Percentiles rank a stretch among this genome's conserved stretches.
These are phyloP conservation scores for Bonia amplexicaulis DNA, from an alignment of 176 grass and related monocot genomes.

Conservation along the genomic window DNA sequence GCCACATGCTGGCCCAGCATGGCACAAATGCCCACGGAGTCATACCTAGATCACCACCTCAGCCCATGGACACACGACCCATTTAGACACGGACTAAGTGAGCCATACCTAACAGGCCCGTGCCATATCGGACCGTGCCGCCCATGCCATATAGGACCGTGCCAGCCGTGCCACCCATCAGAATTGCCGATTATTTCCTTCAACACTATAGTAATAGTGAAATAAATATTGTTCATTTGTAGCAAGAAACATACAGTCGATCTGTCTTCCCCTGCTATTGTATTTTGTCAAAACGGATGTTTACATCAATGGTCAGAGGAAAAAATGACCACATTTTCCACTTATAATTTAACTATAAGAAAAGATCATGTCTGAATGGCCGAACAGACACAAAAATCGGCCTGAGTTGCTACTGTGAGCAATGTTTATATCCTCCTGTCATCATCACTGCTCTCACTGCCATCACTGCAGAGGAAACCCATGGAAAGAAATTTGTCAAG, in stretches of 20 bases:
- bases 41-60: too few relatives aligned
- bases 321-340: conserved; percentile 28
- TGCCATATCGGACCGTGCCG: too few relatives aligned
- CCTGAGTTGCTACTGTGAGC: not conserved
- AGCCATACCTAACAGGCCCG: too few relatives aligned
- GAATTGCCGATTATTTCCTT: not conserved
- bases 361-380: not conserved
- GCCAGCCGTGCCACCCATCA: too few relatives aligned
- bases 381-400: not conserved
- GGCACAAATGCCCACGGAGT: too few relatives aligned
- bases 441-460: conserved; percentile 79
- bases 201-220: not conserved
- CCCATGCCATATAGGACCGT: too few relatives aligned
- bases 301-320: conserved; percentile 29
- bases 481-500: conserved; percentile 18
- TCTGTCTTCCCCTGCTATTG: conserved; percentile 14
- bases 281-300: conserved; percentile 25
- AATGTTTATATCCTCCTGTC: conserved; percentile 41
- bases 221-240: conserved; percentile 7
- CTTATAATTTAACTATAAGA: conserved; percentile 23
- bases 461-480: conserved; percentile 48
- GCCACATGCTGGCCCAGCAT: too few relatives aligned
- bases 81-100: too few relatives aligned
- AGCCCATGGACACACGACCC: too few relatives aligned
- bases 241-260: conserved; percentile 20